Evolutionary conservation across 1,139 yeast genomes (phyloP), one percentile per base, ranked within the genome.

Genomic region (Taphrina betulina): DNA sequence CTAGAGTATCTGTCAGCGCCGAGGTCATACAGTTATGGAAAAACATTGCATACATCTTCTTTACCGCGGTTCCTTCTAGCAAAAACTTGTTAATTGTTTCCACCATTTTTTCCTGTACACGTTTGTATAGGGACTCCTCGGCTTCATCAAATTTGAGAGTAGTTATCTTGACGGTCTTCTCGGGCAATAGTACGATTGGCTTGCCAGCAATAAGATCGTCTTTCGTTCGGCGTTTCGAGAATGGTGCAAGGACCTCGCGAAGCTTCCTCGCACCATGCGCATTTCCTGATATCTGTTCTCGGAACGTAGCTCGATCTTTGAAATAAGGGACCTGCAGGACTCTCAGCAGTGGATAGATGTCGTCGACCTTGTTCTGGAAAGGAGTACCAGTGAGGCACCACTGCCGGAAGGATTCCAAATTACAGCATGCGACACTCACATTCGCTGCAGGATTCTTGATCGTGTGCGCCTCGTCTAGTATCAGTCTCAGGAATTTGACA

Each of bases 361-460:
- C 99, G 41, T 98, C 98, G 64, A 92, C 89, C 63, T 96, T 77
- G 68, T 92, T 94, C 66, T 94, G 98, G 61, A 92, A 73, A 0
- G 99, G 98, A 0, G 99, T 92, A 63, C 98, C 99, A 1, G 95
- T 81, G 33, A 92, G 71, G 69, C 98, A 92, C 84, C 95, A 86
- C 61, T 95, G 73, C 64, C 87, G 86, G 43, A 80, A 74, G 2
- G 95, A 80, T 34, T 76, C 71, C 56, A 92, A 70, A 59, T 76
- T 74, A 68, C 86, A 87, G 1, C 95, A 96, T 0, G 97, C 95
- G 63, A 85, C 83, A 0, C 97, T 89, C 0, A 98, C 92, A 33
- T 90, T 90, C 51, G 95, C 83, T 52, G 89, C 87, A 60, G 97
- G 77, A 68, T 92, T 97, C 67, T 94, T 94, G 71, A 92, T 90